A percentile compares a stretch with the other conserved stretches of the same genome.
Conservation (phyloP, 2,329 filamentous ascomycete species). For the Fusarium luffae region DNA sequence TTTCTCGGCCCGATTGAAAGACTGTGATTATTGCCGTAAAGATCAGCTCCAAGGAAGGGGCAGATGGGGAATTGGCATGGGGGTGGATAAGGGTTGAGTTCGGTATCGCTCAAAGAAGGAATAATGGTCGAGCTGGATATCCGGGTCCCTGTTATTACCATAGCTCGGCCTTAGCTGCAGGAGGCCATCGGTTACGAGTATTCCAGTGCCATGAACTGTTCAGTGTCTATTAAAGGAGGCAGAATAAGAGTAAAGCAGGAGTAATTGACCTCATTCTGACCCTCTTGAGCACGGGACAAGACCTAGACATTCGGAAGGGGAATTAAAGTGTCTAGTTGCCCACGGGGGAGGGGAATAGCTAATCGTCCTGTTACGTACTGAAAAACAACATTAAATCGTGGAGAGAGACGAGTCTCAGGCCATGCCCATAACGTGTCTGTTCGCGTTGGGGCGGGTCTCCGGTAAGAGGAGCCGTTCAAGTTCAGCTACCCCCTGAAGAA, state of each 20-base stretch:
- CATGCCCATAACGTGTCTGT: neutral
- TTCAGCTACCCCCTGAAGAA: neutral
- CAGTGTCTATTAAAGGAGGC: too few species aligned
- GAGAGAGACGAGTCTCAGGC: neutral
- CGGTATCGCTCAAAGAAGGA: neutral
- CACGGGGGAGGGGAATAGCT: slow-evolving; percentile 13
- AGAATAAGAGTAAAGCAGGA: neutral
- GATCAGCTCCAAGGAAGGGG: slow-evolving; percentile 4
- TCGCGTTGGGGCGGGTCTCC: neutral
- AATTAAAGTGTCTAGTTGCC: neutral
- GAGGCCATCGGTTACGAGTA: too few species aligned
- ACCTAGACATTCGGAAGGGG: neutral
- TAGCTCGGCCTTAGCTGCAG: neutral
- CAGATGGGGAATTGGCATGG: neutral
- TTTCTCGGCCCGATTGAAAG: neutral
- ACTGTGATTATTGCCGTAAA: neutral
- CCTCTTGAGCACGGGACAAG: neutral
- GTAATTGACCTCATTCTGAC: neutral
- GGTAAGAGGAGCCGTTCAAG: neutral
- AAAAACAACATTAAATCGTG: slow-evolving; percentile 7
- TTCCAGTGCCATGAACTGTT: too few species aligned
- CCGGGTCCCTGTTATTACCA: neutral
- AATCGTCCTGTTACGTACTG: slow-evolving; percentile 12
- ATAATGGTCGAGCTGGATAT: neutral
- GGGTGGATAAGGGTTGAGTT: neutral